These are phyloP conservation scores for Acer campestre DNA, from an alignment of 345 rosid species.

Conservation along the genomic window DNA sequence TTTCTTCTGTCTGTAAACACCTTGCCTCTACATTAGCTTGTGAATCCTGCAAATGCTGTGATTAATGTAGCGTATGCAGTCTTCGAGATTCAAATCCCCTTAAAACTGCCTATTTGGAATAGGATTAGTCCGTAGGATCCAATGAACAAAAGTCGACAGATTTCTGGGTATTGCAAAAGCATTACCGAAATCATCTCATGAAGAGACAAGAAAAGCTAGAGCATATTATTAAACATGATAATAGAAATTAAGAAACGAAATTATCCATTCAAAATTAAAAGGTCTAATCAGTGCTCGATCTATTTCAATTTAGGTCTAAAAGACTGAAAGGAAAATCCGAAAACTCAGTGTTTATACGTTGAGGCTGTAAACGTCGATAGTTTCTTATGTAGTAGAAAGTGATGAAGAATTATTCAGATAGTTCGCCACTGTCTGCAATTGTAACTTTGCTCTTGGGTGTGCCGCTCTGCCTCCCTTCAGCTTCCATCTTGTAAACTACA, in stretches of 20 bases:
- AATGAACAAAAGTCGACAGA: too few species aligned
- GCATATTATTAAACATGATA: neutral
- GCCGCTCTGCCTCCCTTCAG: slow-evolving; percentile 84
- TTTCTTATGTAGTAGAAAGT: neutral
- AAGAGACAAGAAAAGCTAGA: neutral
- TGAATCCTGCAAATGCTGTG: too few species aligned
- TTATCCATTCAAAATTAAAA: neutral
- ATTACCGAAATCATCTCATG: too few species aligned
- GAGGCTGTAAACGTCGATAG: neutral
- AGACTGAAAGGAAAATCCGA: neutral
- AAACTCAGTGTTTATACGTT: neutral
- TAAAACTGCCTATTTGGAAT: too few species aligned
- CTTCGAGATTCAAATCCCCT: too few species aligned
- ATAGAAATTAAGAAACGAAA: neutral
- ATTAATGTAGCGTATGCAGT: too few species aligned
- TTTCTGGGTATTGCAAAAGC: too few species aligned
- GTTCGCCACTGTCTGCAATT: slow-evolving; percentile 90
- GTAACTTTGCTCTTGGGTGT: slow-evolving; percentile 86
- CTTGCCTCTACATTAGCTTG: too few species aligned
- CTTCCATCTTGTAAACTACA: slow-evolving; percentile 88
- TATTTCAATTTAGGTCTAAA: neutral
- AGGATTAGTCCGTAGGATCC: too few species aligned
- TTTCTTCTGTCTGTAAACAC: too few species aligned
- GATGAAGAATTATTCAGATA: slow-evolving; percentile 51
- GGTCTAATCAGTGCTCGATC: neutral